Base-by-base conservation (phyloP, 345 rosid species). In the Aquilaria sinensis region DNA sequence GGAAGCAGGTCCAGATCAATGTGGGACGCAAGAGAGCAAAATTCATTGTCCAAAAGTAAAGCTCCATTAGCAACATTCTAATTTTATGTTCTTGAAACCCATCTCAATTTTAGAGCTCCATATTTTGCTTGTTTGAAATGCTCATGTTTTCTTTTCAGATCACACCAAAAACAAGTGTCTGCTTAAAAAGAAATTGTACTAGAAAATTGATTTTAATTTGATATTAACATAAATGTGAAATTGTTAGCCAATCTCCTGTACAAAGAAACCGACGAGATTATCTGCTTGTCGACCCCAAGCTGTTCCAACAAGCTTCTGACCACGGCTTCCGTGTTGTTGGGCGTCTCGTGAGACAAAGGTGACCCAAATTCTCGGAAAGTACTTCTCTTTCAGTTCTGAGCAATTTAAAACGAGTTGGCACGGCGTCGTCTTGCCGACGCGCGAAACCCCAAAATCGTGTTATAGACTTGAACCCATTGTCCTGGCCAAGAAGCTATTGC, bases 371-470 rank as follows among this genome's bases (percentile, higher is more conserved):
- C 86, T 74, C 12, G 85, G 88, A 56, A 63, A 7, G 54, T 72
- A 83, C n/a, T 32, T 62, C 11, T 3, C 31, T 58, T 60, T 78
- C 23, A 23, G 23, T 0, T 60, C 34, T 56, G 56, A 12, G 0
- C 65, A 16, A 30, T 67, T 59, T 52, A 85, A 67, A 59, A 83
- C 62, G n/a, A 10, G 3, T 31, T 73, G 73, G 56, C 85, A 83
- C 12, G 83, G 71, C 5, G 80, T 61, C 3, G 88, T 75, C 50
- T 83, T 83, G 14, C 88, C 85, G 16, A 67, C 72, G 12, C 85
- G 81, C 1, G 47, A 53, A 31, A 47, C 62, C 56, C 92, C 90
- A 0, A 72, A 74, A 52, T 77, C 52, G 2, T 74, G 86, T 8
- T 72, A 13, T 10, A 74, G 60, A 70, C 72, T 77, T 73, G 81